Evolutionary conservation across 140 eudicot species (phyloP).

Genomic region (Anethum foeniculum): DNA sequence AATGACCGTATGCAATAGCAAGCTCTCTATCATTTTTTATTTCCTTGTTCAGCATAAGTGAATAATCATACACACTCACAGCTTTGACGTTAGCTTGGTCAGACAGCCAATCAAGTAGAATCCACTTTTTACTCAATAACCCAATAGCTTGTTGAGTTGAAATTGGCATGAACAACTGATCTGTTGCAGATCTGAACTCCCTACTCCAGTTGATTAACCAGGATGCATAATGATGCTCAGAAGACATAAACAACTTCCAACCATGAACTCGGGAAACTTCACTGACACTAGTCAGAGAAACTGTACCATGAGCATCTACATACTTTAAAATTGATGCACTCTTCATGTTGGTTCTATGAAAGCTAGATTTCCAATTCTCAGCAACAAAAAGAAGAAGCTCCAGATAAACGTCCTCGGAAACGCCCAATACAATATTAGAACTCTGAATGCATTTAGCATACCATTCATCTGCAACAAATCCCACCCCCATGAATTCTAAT

Average conservation of each 20-base stretch:
- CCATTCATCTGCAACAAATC: conserved; percentile 33
- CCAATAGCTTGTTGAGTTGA: conserved; percentile 23
- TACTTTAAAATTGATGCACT: conserved; percentile 31
- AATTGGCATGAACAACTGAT: conserved; percentile 26
- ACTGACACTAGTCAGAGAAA: conserved; percentile 18
- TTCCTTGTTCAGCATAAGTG: conserved; percentile 14
- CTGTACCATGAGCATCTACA: conserved; percentile 19
- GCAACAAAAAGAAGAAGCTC: conserved; percentile 44
- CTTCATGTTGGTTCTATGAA: conserved; percentile 21
- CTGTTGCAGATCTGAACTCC: conserved; percentile 21
- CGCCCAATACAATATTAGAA: conserved; percentile 40
- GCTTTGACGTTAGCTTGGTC: conserved; percentile 22
- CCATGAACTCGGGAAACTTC: not conserved
- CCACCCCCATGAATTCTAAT: conserved; percentile 29
- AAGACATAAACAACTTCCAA: conserved; percentile 16
- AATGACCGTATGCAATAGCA: conserved; percentile 38
- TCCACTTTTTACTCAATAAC: conserved; percentile 7
- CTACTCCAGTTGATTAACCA: conserved; percentile 52
- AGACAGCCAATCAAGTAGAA: conserved; percentile 29
- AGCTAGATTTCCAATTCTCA: conserved; percentile 30
- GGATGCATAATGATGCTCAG: conserved; percentile 15
- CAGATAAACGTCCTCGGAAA: conserved; percentile 31
- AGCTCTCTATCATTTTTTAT: conserved; percentile 16
- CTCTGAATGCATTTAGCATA: conserved; percentile 45
- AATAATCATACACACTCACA: conserved; percentile 26